Evolutionary conservation across 768 basidiomycete species (phyloP), one percentile per base, ranked within the genome.

Genomic region (Tylopilus felleus): DNA sequence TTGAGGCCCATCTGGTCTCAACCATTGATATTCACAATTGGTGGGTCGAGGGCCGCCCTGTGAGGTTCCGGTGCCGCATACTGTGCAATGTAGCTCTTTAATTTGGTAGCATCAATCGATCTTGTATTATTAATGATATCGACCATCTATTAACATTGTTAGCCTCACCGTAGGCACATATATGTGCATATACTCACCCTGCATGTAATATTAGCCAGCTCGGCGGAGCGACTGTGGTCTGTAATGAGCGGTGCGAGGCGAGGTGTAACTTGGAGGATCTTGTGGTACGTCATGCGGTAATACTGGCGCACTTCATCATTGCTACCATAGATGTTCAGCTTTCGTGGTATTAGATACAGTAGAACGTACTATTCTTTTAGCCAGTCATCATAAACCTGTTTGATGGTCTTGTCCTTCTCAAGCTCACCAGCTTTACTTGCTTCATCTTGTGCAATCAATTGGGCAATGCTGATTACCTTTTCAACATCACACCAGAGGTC

Each of bases 401-500:
- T 44, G 27, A 17, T 8, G 19, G n/a, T 3, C 10, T 45, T 12
- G 10, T 51, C 42, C 19, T 56, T 51, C 16, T 41, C 27, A 5
- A 57, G 43, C 16, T 46, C 16, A 8, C 56, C 25, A 2, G 1
- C 5, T 16, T 45, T 36, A n/a, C 43, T 46, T 0, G 38, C 38
- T 14, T 47, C 12, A 0, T 57, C 48, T 38, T 53, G 47, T n/a
- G 28, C 38, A 0, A 57, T 2, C 4, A 57, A 5, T 6, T 12
- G 27, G 0, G 8, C 19, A 6, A 31, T 7, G 7, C 31, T 28
- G 25, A 56, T 39, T 12, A 51, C 49, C 17, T 47, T 51, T 1
- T 39, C 22, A 3, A 49, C 14, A 9, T 59, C 25, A 21, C 58
- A 59, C 23, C 36, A 59, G 6, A 59, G 31, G 3, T 59, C 39